Percentiles rank a stretch among this genome's conserved stretches.
Evolutionary conservation across 2,329 filamentous ascomycete genomes (phyloP).

Genomic region (Trichophyton verrucosum): DNA sequence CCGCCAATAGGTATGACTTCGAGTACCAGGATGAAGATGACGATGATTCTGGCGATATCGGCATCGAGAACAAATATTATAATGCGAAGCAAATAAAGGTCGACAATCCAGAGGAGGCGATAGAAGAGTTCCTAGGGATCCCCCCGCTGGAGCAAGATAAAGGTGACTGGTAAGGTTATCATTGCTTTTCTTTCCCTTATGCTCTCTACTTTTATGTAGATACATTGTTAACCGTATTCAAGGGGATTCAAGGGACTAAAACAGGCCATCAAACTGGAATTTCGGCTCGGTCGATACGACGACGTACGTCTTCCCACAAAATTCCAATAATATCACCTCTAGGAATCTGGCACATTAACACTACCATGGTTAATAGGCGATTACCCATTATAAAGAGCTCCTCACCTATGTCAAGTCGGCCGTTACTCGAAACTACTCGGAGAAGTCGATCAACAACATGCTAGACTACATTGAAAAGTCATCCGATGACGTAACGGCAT

Average conservation of each 20-base stretch:
- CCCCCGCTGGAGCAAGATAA: conserved; percentile 77
- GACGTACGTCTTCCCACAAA: conserved; percentile 42
- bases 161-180: conserved; percentile 60
- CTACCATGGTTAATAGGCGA: conserved; percentile 46
- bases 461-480: conserved; percentile 94
- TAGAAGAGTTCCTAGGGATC: conserved; percentile 84
- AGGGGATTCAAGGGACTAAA: conserved; percentile 91
- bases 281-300: conserved; percentile 77
- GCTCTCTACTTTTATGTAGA: background rate
- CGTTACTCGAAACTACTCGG: conserved; percentile 94
- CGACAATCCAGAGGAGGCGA: conserved; percentile 73
- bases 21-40: conserved; percentile 94
- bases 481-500: conserved; percentile 58
- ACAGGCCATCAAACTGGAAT: conserved; percentile 90
- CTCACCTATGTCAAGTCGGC: conserved; percentile 95
- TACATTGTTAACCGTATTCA: conserved; percentile 16
- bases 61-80: conserved; percentile 99
- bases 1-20: conserved; percentile 62
- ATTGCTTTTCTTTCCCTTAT: background rate
- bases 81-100: conserved; percentile 95
- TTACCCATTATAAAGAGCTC: conserved; percentile 85
- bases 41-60: conserved; percentile 75
- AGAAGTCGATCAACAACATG: conserved; percentile 99
- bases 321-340: background rate
- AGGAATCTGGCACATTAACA: background rate